Evolutionary conservation across 768 basidiomycete genomes (phyloP).

Genomic region (Macrolepiota albuminosa): DNA sequence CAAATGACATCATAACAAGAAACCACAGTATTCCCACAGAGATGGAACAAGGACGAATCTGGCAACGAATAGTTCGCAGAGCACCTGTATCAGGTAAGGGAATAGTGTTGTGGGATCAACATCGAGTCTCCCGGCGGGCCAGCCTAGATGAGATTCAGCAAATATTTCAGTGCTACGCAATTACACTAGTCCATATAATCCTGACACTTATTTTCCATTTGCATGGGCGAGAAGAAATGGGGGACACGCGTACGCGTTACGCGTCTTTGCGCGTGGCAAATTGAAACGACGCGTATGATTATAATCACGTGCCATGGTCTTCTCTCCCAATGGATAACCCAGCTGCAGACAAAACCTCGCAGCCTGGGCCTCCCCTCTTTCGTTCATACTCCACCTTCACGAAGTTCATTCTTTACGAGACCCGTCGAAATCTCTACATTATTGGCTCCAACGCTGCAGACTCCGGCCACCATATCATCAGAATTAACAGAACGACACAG

Average conservation of each 20-base stretch:
- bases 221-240: neutral
- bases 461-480: conserved; percentile 86
- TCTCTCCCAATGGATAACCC: neutral
- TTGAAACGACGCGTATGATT: neutral
- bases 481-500: conserved; percentile 84
- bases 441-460: conserved; percentile 88
- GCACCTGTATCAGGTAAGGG: neutral
- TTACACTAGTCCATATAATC: neutral
- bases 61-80: neutral
- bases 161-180: neutral
- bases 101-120: neutral
- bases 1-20: neutral
- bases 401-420: conserved; percentile 94
- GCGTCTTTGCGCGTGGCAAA: neutral
- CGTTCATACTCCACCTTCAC: conserved; percentile 42
- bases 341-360: neutral
- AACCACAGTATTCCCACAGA: neutral
- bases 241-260: neutral
- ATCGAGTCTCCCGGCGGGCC: neutral
- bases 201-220: neutral
- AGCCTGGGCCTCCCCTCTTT: neutral
- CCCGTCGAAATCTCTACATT: conserved; percentile 84
- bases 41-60: neutral
- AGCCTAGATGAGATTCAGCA: neutral
- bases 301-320: neutral